Percentiles rank a stretch among this genome's conserved stretches.
These are phyloP conservation scores for Pseudodiploospora longispora DNA, from an alignment of 2,329 filamentous ascomycete genomes.

Conservation along the genomic window DNA sequence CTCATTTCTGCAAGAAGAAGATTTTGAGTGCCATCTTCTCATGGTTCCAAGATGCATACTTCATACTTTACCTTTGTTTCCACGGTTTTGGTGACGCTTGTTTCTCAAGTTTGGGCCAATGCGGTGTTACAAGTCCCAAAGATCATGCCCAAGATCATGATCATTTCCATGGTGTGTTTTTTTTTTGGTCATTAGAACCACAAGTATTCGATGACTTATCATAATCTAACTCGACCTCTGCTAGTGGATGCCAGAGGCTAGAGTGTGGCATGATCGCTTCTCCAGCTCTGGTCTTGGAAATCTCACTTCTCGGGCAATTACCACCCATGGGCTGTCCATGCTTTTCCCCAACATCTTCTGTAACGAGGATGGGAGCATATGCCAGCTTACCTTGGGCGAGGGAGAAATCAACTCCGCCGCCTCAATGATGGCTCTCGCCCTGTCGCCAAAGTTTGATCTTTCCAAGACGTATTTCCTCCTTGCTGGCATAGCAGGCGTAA, in stretches of 20 bases:
- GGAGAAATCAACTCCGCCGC: slow-evolving; percentile 68
- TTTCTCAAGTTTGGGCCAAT: too few relatives aligned
- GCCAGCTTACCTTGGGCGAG: slow-evolving; percentile 62
- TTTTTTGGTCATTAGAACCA: not conserved
- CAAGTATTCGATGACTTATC: not conserved
- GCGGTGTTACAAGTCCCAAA: not conserved
- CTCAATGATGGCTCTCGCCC: slow-evolving; percentile 54
- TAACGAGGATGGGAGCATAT: slow-evolving; percentile 50
- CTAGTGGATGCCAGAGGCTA: slow-evolving; percentile 54
- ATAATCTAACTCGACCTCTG: not conserved
- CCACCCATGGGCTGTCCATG: slow-evolving; percentile 55
- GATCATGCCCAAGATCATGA: slow-evolving; percentile 52
- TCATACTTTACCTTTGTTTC: too few relatives aligned
- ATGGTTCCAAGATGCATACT: too few relatives aligned
- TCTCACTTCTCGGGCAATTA: slow-evolving; percentile 48
- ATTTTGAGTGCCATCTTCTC: too few relatives aligned
- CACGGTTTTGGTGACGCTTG: too few relatives aligned
- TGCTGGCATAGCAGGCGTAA: slow-evolving; percentile 67
- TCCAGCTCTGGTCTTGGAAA: slow-evolving; percentile 39
- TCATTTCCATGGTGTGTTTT: slow-evolving; percentile 51
- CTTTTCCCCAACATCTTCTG: slow-evolving; percentile 59
- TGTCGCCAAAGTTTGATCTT: slow-evolving; percentile 56
- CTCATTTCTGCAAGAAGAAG: too few relatives aligned
- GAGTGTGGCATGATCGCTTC: slow-evolving; percentile 51
- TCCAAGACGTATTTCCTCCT: slow-evolving; percentile 62